Evolutionary conservation across 164 flowering plant genomes (phyloP).

Genomic region (Umbellularia californica): DNA sequence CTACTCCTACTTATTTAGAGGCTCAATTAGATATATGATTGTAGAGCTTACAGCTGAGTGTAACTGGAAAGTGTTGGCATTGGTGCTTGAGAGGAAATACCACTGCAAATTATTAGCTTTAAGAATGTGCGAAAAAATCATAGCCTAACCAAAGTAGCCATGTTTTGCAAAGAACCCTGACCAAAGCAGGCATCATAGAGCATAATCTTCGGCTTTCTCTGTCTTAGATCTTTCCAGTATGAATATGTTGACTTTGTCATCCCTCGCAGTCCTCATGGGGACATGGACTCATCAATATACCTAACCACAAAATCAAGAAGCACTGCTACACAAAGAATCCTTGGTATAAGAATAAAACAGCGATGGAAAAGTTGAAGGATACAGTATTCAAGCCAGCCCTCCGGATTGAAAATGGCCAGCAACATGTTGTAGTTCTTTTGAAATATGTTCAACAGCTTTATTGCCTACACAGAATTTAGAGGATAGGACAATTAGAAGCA

Average conservation of each 20-base stretch:
- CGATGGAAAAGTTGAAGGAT: constrained; percentile 33
- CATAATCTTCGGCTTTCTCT: neutral
- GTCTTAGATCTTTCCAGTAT: constrained; percentile 57
- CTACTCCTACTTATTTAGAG: too few relatives aligned
- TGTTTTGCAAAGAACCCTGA: neutral
- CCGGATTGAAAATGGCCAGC: constrained; percentile 85
- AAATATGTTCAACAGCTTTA: constrained; percentile 75
- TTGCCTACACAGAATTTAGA: neutral
- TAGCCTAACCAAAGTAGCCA: neutral
- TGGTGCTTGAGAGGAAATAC: too few relatives aligned
- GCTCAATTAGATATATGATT: too few relatives aligned
- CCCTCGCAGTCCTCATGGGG: constrained; percentile 71
- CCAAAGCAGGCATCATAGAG: neutral
- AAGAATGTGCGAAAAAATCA: too few relatives aligned
- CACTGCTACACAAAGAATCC: neutral
- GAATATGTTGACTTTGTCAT: constrained; percentile 79
- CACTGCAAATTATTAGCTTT: too few relatives aligned
- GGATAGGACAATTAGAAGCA: neutral
- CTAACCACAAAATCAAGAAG: constrained; percentile 23
- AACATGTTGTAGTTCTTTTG: constrained; percentile 65
- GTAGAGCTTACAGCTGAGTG: too few relatives aligned
- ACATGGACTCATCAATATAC: constrained; percentile 58
- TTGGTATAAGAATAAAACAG: neutral
- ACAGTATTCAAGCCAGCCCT: constrained; percentile 95
- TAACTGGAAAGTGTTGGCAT: too few relatives aligned